A percentile compares a stretch with the other conserved stretches of the same genome.
Conservation (phyloP, 176 grass and related monocot genomes). For the Aegilops umbellulata region DNA sequence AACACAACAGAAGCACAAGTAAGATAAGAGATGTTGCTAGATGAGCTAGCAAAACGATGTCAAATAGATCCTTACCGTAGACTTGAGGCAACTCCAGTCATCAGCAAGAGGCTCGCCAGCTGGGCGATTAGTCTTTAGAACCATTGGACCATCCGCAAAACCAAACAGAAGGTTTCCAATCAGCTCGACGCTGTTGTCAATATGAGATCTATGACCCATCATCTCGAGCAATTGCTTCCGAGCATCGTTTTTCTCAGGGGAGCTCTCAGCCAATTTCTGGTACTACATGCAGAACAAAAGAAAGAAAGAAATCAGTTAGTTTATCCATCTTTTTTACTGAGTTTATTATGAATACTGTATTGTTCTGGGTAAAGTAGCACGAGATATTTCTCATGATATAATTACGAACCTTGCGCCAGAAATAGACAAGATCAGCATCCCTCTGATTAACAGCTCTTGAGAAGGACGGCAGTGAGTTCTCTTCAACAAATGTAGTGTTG, state of each 20-base stretch:
- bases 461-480: conserved; percentile 53
- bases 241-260: conserved; percentile 58
- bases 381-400: not conserved
- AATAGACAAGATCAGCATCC: conserved; percentile 92
- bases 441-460: conserved; percentile 71
- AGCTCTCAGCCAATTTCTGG: conserved; percentile 43
- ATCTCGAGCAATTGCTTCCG: conserved; percentile 77
- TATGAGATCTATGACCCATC: conserved; percentile 75
- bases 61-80: conserved; percentile 44
- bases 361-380: not conserved
- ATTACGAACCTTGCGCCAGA: conserved; percentile 66
- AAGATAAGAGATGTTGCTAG: not conserved
- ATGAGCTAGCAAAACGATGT: not conserved
- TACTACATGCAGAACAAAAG: conserved; percentile 47
- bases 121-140: conserved; percentile 50
- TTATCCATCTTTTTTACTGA: not conserved
- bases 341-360: not conserved
- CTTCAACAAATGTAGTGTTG: conserved; percentile 52
- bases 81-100: conserved; percentile 90
- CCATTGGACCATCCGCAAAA: conserved; percentile 45
- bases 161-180: conserved; percentile 89
- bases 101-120: conserved; percentile 66
- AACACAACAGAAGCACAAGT: not conserved
- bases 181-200: conserved; percentile 77
- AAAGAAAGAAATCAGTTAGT: conserved; percentile 17